phyloP scores from a whole-genome alignment of 2,329 filamentous ascomycete species.

The Chrysoporthe puriensis region DNA sequence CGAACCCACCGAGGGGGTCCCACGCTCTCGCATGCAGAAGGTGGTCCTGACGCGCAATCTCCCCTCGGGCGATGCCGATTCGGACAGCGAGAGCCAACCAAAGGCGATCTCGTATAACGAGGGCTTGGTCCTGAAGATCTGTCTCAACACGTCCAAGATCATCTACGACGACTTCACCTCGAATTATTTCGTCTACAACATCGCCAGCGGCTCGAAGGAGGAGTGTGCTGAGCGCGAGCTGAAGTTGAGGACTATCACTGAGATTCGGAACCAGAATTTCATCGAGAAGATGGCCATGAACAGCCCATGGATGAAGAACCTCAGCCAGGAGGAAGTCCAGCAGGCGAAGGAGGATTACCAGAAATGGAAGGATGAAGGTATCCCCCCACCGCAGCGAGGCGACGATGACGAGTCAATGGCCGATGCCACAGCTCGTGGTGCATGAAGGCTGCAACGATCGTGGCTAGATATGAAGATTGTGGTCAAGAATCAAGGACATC shows the following conservation, averaged over 20 bases:
- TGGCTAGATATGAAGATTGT: no score
- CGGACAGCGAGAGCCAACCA: conserved; percentile 65
- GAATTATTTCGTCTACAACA: conserved; percentile 75
- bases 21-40: conserved; percentile 66
- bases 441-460: background rate
- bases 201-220: conserved; percentile 69
- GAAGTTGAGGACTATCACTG: conserved; percentile 36
- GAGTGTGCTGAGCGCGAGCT: conserved; percentile 63
- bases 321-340: conserved; percentile 77
- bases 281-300: conserved; percentile 82
- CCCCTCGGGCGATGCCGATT: conserved; percentile 62
- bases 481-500: background rate
- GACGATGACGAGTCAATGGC: conserved; percentile 17
- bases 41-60: conserved; percentile 74
- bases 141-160: conserved; percentile 77
- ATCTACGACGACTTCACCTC: conserved; percentile 72
- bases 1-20: conserved; percentile 83
- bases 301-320: conserved; percentile 77
- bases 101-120: conserved; percentile 67
- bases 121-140: conserved; percentile 72
- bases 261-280: conserved; percentile 54
- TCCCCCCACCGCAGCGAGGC: conserved; percentile 18
- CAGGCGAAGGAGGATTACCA: conserved; percentile 70
- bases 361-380: conserved; percentile 56
- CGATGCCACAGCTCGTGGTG: conserved; percentile 1